These are phyloP conservation scores for Moesziomyces sp. DNA, from an alignment of 1,284 basidiomycete species.

Conservation along the genomic window DNA sequence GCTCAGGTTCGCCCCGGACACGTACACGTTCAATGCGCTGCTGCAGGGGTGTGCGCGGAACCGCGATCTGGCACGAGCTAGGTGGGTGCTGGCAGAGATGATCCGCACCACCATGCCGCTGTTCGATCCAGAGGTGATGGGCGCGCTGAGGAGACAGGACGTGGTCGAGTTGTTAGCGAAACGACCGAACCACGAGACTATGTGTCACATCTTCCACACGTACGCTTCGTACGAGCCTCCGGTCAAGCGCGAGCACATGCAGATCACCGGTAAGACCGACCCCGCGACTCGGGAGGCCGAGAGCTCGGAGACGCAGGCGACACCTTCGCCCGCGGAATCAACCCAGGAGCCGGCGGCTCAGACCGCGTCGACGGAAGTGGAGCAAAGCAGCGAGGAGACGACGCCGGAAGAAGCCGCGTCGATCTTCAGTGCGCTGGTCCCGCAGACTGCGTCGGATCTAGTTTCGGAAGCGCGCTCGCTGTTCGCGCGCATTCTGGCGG, in stretches of 20 bases:
- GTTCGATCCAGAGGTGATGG: conserved; percentile 22
- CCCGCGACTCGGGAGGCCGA: neutral
- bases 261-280: neutral
- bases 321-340: too few species aligned
- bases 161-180: conserved; percentile 46
- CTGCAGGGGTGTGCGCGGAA: conserved; percentile 87
- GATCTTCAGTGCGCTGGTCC: conserved; percentile 71
- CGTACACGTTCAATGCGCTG: conserved; percentile 81
- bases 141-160: conserved; percentile 32
- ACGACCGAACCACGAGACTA: conserved; percentile 77
- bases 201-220: conserved; percentile 86
- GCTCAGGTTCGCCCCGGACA: conserved; percentile 74
- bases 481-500: conserved; percentile 77
- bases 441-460: conserved; percentile 80
- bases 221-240: conserved; percentile 82
- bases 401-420: conserved; percentile 70
- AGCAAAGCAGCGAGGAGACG: conserved; percentile 4
- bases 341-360: neutral
- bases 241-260: conserved; percentile 40
- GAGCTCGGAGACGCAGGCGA: neutral
- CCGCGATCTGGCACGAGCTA: conserved; percentile 81
- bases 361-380: conserved; percentile 16
- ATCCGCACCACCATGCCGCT: conserved; percentile 69
- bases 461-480: conserved; percentile 78
- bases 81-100: conserved; percentile 93